Evolutionary conservation across 2,329 filamentous ascomycete species (phyloP), one percentile per base, ranked within the genome.

Genomic region (Coniochaeta prunicola): DNA sequence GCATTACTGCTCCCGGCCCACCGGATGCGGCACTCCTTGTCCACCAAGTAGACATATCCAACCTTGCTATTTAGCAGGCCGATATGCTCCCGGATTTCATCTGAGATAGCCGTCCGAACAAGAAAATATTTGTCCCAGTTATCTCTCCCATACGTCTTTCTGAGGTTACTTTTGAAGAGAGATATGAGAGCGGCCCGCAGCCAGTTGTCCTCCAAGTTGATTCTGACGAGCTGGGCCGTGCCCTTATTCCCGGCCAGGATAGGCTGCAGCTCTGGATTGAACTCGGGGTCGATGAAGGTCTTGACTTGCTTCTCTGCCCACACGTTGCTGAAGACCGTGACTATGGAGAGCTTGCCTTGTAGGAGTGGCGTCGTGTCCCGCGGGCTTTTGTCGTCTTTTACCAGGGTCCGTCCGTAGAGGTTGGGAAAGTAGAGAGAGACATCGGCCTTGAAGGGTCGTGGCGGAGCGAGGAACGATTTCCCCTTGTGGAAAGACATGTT

Each of bases 351-450:
- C 69, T 85, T 89, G 59, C 90, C 90, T 54, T 80, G 76, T 59
- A 97, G 80, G 3, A 88, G 73, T 0, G 86, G 81, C 8, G 92
- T 97, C 1, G 92, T 96, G 74, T 96, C 85, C 59, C 73, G 76
- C 48, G 78, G 71, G 54, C 75, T 60, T 70, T 71, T 77, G 68
- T 76, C 75, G 56, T 76, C 76, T 64, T 84, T 85, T 58, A 83
- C 76, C 31, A 97, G 80, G 1, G 92, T 97, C 65, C 83, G 79
- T 53, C 94, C 94, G 70, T 83, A 84, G 60, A 99, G 79, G 75
- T 99, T 99, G 53, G 94, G 94, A 76, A 99, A 97, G 79, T 89
- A 97, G 63, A 97, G 83, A 5, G 93, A 89, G 57, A 86, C 82
- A 40, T 96, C 90, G 64, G 82, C 82, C 68, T 87, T 89, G 80